phyloP scores from a whole-genome alignment of 306 rosid species.

The Vigna hirtella region DNA sequence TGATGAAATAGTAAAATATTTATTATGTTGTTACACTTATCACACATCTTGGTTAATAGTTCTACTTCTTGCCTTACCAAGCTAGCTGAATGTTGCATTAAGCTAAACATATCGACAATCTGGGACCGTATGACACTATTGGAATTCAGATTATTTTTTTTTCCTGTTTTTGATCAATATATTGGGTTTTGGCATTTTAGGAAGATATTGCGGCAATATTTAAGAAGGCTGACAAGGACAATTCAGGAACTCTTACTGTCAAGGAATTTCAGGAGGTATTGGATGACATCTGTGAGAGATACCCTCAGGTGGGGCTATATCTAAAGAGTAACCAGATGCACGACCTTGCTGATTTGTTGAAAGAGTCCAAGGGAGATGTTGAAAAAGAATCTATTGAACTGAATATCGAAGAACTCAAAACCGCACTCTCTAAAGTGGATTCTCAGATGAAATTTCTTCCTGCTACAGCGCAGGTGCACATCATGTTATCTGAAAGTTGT shows the following conservation, averaged over 20 bases:
- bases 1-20: constrained; percentile 14
- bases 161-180: constrained; percentile 13
- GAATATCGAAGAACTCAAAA: constrained; percentile 77
- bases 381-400: constrained; percentile 69
- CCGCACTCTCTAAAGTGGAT: constrained; percentile 84
- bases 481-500: constrained; percentile 20
- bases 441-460: constrained; percentile 95
- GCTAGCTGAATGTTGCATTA: constrained; percentile 19
- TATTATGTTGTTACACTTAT: not conserved
- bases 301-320: constrained; percentile 91
- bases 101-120: not conserved
- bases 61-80: constrained; percentile 12
- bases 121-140: constrained; percentile 25
- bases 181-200: constrained; percentile 52
- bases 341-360: constrained; percentile 69
- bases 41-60: constrained; percentile 15
- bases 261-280: constrained; percentile 75
- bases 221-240: constrained; percentile 86
- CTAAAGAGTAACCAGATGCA: constrained; percentile 79
- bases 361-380: constrained; percentile 68
- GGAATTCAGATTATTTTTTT: constrained; percentile 29
- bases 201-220: constrained; percentile 89
- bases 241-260: constrained; percentile 88
- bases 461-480: constrained; percentile 89
- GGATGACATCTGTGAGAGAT: constrained; percentile 87